phyloP scores from a whole-genome alignment of 2,329 filamentous ascomycete genomes.

The Trichothecium roseum region DNA sequence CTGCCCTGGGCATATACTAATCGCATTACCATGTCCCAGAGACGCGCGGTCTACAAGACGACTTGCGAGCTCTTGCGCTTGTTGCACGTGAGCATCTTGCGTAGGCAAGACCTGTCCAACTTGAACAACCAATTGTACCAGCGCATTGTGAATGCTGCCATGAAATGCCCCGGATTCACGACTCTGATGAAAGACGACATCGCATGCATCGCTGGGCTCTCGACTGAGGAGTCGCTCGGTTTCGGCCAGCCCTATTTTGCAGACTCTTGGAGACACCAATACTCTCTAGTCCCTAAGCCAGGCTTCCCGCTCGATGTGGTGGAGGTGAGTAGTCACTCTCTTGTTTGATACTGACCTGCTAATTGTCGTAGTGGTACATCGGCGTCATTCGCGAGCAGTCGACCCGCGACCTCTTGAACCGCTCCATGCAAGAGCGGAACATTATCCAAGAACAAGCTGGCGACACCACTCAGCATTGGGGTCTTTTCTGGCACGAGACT shows the following conservation, averaged over 20 bases:
- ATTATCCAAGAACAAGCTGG: constrained; percentile 20
- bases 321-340: constrained; percentile 31
- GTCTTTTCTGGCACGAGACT: constrained; percentile 40
- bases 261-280: constrained; percentile 39
- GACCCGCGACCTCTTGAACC: constrained; percentile 23
- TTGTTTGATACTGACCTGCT: neutral
- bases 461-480: constrained; percentile 35
- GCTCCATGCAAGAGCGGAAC: constrained; percentile 30
- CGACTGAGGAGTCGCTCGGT: constrained; percentile 8
- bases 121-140: constrained; percentile 42
- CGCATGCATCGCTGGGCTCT: constrained; percentile 15
- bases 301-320: constrained; percentile 39
- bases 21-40: constrained; percentile 46
- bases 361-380: constrained; percentile 42
- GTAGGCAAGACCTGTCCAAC: constrained; percentile 26
- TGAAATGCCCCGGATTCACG: constrained; percentile 52
- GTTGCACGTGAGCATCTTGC: constrained; percentile 31
- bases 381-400: constrained; percentile 43
- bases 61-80: constrained; percentile 37
- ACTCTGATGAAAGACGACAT: constrained; percentile 51
- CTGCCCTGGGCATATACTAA: constrained; percentile 52
- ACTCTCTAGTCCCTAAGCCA: constrained; percentile 39
- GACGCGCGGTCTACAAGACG: constrained; percentile 39
- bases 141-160: constrained; percentile 39
- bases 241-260: constrained; percentile 39